Evolutionary conservation across 495 filamentous ascomycete species (phyloP).

Genomic region (Podospora anserina): DNA sequence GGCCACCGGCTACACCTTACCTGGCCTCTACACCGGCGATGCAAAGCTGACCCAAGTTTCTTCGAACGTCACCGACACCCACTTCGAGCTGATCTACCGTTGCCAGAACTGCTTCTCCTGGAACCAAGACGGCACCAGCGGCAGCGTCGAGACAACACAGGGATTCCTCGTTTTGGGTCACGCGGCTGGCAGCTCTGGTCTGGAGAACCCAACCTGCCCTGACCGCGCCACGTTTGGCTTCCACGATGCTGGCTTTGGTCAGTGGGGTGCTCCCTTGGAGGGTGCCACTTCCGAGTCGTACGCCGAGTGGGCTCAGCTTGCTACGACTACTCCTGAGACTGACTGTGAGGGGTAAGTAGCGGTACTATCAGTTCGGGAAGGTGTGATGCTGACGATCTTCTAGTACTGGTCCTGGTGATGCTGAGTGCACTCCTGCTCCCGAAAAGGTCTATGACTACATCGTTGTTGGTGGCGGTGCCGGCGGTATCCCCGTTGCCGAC

Average conservation of each 20-base stretch:
- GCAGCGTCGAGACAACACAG: conserved; percentile 26
- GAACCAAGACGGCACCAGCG: conserved; percentile 33
- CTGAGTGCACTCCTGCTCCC: conserved; percentile 40
- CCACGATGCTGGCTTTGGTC: conserved; percentile 38
- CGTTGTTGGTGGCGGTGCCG: conserved; percentile 61
- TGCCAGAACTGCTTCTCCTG: conserved; percentile 62
- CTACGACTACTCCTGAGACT: conserved; percentile 35
- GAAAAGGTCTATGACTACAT: conserved; percentile 62
- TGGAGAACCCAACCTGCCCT: conserved; percentile 30
- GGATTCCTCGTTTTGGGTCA: conserved; percentile 29
- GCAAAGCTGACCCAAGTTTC: conserved; percentile 57
- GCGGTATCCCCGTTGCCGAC: conserved; percentile 62
- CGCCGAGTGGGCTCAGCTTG: conserved; percentile 46
- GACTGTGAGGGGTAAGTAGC: conserved; percentile 39
- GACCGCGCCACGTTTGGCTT: conserved; percentile 35
- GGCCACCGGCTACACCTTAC: conserved; percentile 55
- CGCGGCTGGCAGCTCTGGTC: conserved; percentile 26
- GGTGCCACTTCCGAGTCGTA: conserved; percentile 47
- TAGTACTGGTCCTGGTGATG: conserved; percentile 9
- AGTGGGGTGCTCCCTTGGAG: conserved; percentile 43
- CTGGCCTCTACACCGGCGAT: conserved; percentile 56
- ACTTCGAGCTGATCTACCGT: conserved; percentile 58
- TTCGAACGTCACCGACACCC: conserved; percentile 49
- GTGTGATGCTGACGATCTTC: conserved; percentile 7
- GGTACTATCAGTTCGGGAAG: not conserved